These are phyloP conservation scores for Yamadazyma dushanensis DNA, from an alignment of 1,139 yeast genomes.

Conservation along the genomic window DNA sequence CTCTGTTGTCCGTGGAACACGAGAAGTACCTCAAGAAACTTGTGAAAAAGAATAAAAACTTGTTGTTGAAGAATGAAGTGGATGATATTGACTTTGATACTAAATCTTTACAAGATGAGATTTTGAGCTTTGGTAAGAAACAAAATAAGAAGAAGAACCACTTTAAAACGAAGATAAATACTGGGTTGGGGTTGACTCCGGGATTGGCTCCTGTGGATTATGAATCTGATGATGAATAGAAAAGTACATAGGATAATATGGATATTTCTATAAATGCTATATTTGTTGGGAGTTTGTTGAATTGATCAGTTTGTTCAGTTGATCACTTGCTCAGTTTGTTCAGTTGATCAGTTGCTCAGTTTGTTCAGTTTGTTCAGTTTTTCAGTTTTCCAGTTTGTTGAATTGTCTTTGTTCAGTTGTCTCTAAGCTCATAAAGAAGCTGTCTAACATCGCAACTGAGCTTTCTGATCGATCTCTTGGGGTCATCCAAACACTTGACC, in stretches of 20 bases:
- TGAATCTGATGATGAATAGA: slow-evolving; percentile 42
- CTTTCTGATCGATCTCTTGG: slow-evolving; percentile 70
- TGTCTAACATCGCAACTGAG: slow-evolving; percentile 81
- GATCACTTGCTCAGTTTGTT: too few relatives aligned
- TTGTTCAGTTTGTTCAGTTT: too few relatives aligned
- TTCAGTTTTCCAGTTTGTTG: too few relatives aligned
- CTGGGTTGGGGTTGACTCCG: slow-evolving; percentile 77
- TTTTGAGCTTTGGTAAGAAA: slow-evolving; percentile 16
- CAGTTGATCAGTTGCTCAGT: too few relatives aligned
- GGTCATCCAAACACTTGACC: slow-evolving; percentile 65
- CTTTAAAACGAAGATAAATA: slow-evolving; percentile 44
- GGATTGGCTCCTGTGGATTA: slow-evolving; percentile 89
- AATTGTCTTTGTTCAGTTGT: too few relatives aligned
- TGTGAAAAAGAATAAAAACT: slow-evolving; percentile 46
- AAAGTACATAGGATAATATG: slow-evolving; percentile 3
- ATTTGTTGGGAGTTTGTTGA: slow-evolving; percentile 18
- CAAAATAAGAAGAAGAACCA: slow-evolving; percentile 34
- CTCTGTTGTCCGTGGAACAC: slow-evolving; percentile 44
- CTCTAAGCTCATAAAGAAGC: slow-evolving; percentile 56
- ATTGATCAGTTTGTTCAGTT: too few relatives aligned
- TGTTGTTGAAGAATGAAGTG: slow-evolving; percentile 12
- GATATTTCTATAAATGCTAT: not conserved
- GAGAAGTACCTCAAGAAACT: slow-evolving; percentile 48
- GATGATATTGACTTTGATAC: slow-evolving; percentile 10
- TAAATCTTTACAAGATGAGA: slow-evolving; percentile 14